These are phyloP conservation scores for Tetracentron sinense DNA, from an alignment of 164 flowering plant genomes.

Conservation along the genomic window DNA sequence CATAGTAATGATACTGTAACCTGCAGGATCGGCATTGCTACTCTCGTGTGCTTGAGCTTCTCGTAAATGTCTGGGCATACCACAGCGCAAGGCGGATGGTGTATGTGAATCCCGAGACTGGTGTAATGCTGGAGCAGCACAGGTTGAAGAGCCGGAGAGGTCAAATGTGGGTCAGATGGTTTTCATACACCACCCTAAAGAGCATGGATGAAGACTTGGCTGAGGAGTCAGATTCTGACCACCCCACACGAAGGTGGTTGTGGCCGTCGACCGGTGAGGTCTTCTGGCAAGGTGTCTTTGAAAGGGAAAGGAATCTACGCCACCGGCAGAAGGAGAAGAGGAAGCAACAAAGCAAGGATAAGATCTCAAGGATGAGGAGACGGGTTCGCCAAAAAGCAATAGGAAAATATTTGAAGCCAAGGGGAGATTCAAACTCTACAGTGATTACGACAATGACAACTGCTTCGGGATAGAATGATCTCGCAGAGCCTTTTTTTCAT, in stretches of 20 bases:
- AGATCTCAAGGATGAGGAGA: conserved; percentile 50
- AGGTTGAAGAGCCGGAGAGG: conserved; percentile 59
- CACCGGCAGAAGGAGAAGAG: conserved; percentile 56
- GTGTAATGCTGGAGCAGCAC: conserved; percentile 86
- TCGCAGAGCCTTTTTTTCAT: conserved; percentile 5
- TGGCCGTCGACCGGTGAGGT: conserved; percentile 98
- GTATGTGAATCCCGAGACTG: conserved; percentile 66
- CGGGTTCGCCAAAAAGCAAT: conserved; percentile 56
- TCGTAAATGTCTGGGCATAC: conserved; percentile 93
- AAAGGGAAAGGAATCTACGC: conserved; percentile 61
- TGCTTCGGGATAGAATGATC: conserved; percentile 1
- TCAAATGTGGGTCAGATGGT: conserved; percentile 91
- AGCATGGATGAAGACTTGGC: conserved; percentile 97
- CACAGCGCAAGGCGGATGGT: conserved; percentile 91
- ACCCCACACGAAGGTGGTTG: conserved; percentile 51
- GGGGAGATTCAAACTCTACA: conserved; percentile 33
- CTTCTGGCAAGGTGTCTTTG: conserved; percentile 78
- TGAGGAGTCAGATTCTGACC: conserved; percentile 73
- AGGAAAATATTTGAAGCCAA: conserved; percentile 87
- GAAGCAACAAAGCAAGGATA: conserved; percentile 66
- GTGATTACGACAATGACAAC: neutral
- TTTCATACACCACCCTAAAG: conserved; percentile 66
- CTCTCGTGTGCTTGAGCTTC: conserved; percentile 85
- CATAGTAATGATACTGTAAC: neutral
- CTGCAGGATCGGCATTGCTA: conserved; percentile 94